These are phyloP conservation scores for Pseudofabraea citricarpa DNA, from an alignment of 2,329 filamentous ascomycete species.

Conservation along the genomic window DNA sequence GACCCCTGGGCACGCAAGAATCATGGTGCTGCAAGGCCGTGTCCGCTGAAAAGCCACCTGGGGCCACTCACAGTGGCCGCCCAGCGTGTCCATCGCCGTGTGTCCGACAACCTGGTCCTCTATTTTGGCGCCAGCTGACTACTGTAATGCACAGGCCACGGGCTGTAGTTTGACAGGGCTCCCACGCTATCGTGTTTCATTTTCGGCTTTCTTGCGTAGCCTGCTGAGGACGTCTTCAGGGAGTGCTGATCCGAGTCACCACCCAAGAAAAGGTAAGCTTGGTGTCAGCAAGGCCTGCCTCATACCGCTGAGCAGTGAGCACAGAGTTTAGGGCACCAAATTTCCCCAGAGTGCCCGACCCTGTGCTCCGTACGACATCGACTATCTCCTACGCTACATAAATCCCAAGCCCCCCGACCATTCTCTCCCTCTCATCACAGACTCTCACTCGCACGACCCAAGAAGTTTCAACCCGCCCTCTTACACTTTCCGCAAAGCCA, in stretches of 20 bases:
- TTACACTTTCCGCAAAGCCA: no score
- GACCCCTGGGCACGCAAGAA: neutral
- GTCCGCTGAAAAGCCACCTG: neutral
- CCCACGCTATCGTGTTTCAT: conserved; percentile 29
- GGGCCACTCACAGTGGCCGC: neutral
- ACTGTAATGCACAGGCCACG: conserved; percentile 4
- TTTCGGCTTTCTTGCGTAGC: conserved; percentile 19
- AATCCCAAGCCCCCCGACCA: conserved; percentile 14
- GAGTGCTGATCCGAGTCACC: conserved; percentile 3
- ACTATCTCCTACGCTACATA: no score
- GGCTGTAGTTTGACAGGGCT: conserved; percentile 16
- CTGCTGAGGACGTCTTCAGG: neutral
- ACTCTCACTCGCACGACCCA: conserved; percentile 7
- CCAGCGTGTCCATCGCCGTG: neutral
- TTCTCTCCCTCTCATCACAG: conserved; percentile 5
- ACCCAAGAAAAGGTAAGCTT: conserved; percentile 3
- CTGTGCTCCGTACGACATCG: conserved; percentile 6
- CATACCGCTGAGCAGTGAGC: no score
- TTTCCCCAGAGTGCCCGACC: conserved; percentile 21
- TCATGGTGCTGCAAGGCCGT: neutral
- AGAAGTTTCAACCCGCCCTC: conserved; percentile 6
- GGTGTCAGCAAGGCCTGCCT: conserved; percentile 7
- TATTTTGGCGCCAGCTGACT: conserved; percentile 1
- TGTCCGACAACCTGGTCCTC: conserved; percentile 3
- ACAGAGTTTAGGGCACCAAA: conserved; percentile 19